Conservation (phyloP, 805 yeast species). For the Clavispora phyllophila region DNA sequence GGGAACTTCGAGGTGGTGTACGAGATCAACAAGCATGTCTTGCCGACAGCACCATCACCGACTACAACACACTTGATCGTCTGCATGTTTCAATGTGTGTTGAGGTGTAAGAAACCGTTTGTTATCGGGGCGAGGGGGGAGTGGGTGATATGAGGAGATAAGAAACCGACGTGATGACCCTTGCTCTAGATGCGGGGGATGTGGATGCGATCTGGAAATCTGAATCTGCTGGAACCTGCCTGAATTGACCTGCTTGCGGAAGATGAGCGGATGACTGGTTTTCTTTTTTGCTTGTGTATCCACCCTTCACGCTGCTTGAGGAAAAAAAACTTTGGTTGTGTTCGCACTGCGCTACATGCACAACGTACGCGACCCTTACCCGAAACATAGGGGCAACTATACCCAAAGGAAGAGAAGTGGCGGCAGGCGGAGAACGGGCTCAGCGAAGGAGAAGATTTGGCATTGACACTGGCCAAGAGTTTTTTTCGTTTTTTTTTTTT, state of each 20-base stretch:
- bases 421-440: too few species aligned
- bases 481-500: too few species aligned
- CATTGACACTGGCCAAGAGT: too few species aligned
- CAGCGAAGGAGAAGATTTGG: too few species aligned
- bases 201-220: neutral
- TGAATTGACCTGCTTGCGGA: neutral
- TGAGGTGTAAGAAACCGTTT: neutral
- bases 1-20: conserved; percentile 97
- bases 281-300: neutral
- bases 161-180: neutral
- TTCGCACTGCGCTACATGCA: neutral
- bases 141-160: neutral
- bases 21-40: conserved; percentile 90
- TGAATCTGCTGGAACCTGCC: neutral
- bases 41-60: conserved; percentile 99
- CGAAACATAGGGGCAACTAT: conserved; percentile 1
- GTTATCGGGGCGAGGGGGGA: conserved; percentile 1
- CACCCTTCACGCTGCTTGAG: neutral
- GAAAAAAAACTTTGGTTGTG: neutral
- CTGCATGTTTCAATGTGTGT: conserved; percentile 31
- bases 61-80: conserved; percentile 94
- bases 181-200: neutral
- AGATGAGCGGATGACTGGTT: neutral
- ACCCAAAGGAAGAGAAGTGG: neutral
- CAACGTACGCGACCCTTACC: conserved; percentile 2